Conservation (phyloP, 2,329 filamentous ascomycete genomes). For the Sporothrix sp. region DNA sequence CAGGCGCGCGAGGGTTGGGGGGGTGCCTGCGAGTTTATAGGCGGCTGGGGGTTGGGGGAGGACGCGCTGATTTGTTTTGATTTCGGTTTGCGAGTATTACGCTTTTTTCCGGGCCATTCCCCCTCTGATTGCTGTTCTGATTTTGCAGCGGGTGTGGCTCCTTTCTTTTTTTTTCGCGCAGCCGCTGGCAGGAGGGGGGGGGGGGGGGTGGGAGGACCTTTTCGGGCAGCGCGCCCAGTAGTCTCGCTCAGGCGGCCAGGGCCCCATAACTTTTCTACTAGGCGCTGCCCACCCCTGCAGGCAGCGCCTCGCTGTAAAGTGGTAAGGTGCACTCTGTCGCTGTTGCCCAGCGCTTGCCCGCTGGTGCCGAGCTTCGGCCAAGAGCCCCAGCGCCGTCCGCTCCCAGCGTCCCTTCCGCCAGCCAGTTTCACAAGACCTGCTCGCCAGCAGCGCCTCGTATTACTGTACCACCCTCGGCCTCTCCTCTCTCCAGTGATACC, state of each 20-base stretch:
- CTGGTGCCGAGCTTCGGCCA: background rate
- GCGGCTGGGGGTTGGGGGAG: constrained; percentile 17
- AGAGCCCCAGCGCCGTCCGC: background rate
- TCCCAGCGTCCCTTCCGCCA: background rate
- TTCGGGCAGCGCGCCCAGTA: too few species aligned
- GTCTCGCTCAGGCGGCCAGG: constrained; percentile 1
- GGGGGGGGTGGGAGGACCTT: background rate
- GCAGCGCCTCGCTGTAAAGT: too few species aligned
- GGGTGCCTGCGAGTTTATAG: constrained; percentile 19
- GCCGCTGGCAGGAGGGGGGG: background rate
- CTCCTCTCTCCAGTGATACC: too few species aligned
- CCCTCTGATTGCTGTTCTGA: background rate
- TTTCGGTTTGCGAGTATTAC: constrained; percentile 4
- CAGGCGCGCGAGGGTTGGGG: constrained; percentile 16
- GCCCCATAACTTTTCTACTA: constrained; percentile 1
- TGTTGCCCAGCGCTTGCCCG: background rate
- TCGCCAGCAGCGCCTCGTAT: background rate
- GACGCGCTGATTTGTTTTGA: constrained; percentile 20
- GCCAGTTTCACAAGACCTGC: constrained; percentile 2
- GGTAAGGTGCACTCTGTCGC: background rate
- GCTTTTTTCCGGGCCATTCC: constrained; percentile 4
- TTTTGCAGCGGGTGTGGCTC: constrained; percentile 8
- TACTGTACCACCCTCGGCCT: too few species aligned
- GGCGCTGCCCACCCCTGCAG: background rate
- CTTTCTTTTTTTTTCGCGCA: constrained; percentile 6